Percentiles rank a stretch among this genome's conserved stretches.
These are phyloP conservation scores for Coemansia umbellata DNA, from an alignment of 192 early-diverging fungal genomes.

Conservation along the genomic window DNA sequence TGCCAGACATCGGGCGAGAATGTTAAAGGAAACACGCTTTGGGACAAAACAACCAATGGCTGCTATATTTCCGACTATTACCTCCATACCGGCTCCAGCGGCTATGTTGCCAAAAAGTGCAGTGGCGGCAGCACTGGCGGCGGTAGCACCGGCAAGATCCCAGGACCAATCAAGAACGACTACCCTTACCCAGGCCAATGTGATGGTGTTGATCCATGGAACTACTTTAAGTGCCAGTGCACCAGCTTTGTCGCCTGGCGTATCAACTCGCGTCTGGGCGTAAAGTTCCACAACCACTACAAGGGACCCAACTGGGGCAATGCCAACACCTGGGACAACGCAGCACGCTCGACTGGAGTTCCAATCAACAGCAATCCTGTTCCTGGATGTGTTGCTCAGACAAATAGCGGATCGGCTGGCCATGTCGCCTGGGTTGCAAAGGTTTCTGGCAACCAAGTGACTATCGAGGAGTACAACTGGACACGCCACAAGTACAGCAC, in stretches of 20 bases:
- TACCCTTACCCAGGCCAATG: constrained; percentile 33
- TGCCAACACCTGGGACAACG: neutral
- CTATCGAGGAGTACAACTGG: constrained; percentile 42
- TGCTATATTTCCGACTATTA: constrained; percentile 25
- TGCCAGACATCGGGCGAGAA: constrained; percentile 11
- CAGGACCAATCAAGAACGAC: constrained; percentile 38
- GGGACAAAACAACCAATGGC: constrained; percentile 25
- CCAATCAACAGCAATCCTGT: constrained; percentile 20
- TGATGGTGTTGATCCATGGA: constrained; percentile 26
- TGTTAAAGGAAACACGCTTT: constrained; percentile 17
- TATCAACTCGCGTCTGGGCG: constrained; percentile 38
- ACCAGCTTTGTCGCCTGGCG: constrained; percentile 43
- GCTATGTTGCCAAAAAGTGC: constrained; percentile 14
- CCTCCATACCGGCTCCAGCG: constrained; percentile 13
- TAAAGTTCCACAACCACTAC: constrained; percentile 43
- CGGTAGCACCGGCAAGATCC: constrained; percentile 11
- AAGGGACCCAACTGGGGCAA: constrained; percentile 11
- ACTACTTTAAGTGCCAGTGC: constrained; percentile 43
- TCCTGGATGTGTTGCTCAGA: constrained; percentile 18
- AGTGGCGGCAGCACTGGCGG: neutral
- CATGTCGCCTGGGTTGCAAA: constrained; percentile 42
- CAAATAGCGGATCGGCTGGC: constrained; percentile 17
- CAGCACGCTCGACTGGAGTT: constrained; percentile 12
- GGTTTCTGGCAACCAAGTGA: constrained; percentile 35
- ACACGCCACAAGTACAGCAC: constrained; percentile 14